phyloP scores from a whole-genome alignment of 192 early-diverging fungal species.

The Backusella australiensis region DNA sequence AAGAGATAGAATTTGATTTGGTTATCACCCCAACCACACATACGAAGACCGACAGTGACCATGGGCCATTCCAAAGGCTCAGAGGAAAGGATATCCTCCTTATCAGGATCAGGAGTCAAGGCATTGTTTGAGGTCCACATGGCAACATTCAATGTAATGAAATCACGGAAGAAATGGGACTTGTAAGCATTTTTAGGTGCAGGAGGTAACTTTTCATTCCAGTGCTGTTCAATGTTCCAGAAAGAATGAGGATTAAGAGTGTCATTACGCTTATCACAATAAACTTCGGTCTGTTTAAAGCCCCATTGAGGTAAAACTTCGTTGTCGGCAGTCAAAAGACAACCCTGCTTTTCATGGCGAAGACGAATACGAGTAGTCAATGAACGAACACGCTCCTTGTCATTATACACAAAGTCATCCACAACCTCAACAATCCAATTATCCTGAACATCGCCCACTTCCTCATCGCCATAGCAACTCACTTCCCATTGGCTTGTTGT shows the following conservation, averaged over 20 bases:
- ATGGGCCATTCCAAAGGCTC: conserved; percentile 90
- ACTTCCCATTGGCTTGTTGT: conserved; percentile 83
- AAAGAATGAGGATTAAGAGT: conserved; percentile 61
- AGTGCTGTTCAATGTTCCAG: conserved; percentile 93
- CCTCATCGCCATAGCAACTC: conserved; percentile 80
- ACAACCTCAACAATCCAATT: conserved; percentile 88
- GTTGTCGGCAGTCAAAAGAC: conserved; percentile 73
- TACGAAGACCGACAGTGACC: conserved; percentile 79
- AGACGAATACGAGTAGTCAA: conserved; percentile 85
- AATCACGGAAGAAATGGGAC: conserved; percentile 79
- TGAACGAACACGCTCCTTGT: conserved; percentile 57
- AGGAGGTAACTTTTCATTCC: conserved; percentile 67
- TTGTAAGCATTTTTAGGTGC: conserved; percentile 66
- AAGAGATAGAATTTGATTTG: conserved; percentile 87
- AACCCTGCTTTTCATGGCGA: conserved; percentile 68
- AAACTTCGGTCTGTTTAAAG: conserved; percentile 90
- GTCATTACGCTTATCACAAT: conserved; percentile 71
- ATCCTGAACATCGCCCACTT: conserved; percentile 78
- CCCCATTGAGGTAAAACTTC: conserved; percentile 92
- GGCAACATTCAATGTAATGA: conserved; percentile 86
- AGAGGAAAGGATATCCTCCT: conserved; percentile 84
- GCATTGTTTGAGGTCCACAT: conserved; percentile 99
- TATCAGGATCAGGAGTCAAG: conserved; percentile 89
- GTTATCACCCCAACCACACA: conserved; percentile 91
- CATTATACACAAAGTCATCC: conserved; percentile 56